Evolutionary conservation across 164 flowering plant genomes (phyloP).

Genomic region (Hamamelis virginiana): DNA sequence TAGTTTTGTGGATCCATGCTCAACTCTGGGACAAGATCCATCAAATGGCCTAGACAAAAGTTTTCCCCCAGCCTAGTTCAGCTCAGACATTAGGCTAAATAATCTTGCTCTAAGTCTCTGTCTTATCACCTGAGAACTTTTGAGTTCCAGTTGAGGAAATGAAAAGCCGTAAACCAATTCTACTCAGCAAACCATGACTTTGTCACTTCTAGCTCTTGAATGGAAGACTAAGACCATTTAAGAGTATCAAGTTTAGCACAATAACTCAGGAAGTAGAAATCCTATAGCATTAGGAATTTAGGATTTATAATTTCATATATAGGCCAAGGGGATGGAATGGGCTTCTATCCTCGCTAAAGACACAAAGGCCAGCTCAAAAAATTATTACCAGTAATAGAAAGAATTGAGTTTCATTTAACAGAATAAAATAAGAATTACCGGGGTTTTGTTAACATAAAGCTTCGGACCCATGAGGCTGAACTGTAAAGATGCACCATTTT

Average conservation of each 20-base stretch:
- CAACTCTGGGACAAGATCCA: too few species aligned
- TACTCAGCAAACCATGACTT: neutral
- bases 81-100: too few species aligned
- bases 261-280: too few species aligned
- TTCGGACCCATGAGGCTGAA: constrained; percentile 41
- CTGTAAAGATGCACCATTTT: constrained; percentile 27
- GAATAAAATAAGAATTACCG: constrained; percentile 16
- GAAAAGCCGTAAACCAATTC: too few species aligned
- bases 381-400: neutral
- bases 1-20: too few species aligned
- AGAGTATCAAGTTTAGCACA: too few species aligned
- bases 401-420: too few species aligned
- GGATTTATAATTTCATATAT: neutral
- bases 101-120: too few species aligned
- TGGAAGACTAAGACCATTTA: neutral
- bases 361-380: neutral
- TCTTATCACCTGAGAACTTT: too few species aligned
- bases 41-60: too few species aligned
- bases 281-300: neutral
- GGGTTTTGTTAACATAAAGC: constrained; percentile 32
- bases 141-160: too few species aligned
- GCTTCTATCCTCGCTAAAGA: neutral
- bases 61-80: too few species aligned
- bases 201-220: neutral
- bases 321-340: neutral